Evolutionary conservation across 768 basidiomycete species (phyloP), one percentile per base, ranked within the genome.

Genomic region (Symmetrospora coprosmae): DNA sequence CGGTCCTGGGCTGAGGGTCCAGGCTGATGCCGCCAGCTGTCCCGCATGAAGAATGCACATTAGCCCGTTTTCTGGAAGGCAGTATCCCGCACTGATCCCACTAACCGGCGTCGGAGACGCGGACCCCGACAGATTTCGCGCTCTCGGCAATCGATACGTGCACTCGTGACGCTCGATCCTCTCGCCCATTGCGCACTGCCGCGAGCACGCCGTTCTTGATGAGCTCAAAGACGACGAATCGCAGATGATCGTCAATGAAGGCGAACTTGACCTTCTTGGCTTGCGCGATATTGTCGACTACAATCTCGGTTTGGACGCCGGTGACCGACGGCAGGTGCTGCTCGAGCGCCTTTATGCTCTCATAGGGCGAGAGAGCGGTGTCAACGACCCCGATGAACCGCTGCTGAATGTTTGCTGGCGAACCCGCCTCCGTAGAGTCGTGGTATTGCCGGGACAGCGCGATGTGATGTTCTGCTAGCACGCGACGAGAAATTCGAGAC

Each of bases 91-190:
- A 45, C 23, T 28, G 19, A 35, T 9, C 2, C 33, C n/a, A 35
- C 38, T 38, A 23, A 82, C 87, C 89, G 80, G 86, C 82, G 70
- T 92, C 88, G n/a, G 87, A 88, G 74, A 92, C 83, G 37, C 88
- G 82, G 49, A 92, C 78, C 5, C 80, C 78, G 45, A 92, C 78
- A 49, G 86, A 80, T 50, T 87, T 78, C 31, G 81, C 77, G 1
- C 83, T 82, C 2, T 82, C 80, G 7, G 82, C 82, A 45, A 92
- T 81, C 0, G 88, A 91, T 0, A 82, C 82, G 28, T 74, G 76
- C 50, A 90, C 82, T 6, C 37, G 4, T 8, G 58, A 17, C 5
- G 61, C 55, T 13, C 55, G 31, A 11, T 47, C 35, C 2, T 68
- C 31, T 4, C 74, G 71, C 33, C 75, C 67, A 4, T 69, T 73